Percentiles rank a stretch among this genome's conserved stretches.
These are phyloP conservation scores for Parastagonospora nodorum DNA, from an alignment of 2,329 filamentous ascomycete species.

Conservation along the genomic window DNA sequence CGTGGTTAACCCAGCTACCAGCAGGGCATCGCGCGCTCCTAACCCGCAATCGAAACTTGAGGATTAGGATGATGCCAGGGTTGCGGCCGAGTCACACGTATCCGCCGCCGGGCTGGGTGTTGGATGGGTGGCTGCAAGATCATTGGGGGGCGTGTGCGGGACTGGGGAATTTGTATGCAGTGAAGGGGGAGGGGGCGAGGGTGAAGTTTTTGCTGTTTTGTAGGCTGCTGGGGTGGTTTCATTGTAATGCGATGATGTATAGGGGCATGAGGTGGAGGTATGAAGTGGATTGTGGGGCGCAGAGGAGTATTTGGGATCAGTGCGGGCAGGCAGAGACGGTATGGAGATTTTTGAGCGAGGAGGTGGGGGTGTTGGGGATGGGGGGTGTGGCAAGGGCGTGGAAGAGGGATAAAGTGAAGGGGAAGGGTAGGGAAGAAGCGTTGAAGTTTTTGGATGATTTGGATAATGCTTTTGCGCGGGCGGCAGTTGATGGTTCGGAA, in stretches of 20 bases:
- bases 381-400: slow-evolving; percentile 7
- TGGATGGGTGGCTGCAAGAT: slow-evolving; percentile 16
- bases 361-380: slow-evolving; percentile 7
- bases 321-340: background rate
- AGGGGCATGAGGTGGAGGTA: slow-evolving; percentile 8
- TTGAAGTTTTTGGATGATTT: slow-evolving; percentile 8
- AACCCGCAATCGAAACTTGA: slow-evolving; percentile 18
- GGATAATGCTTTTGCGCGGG: slow-evolving; percentile 1
- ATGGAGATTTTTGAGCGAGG: slow-evolving; percentile 3
- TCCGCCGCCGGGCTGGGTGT: slow-evolving; percentile 17
- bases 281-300: slow-evolving; percentile 6
- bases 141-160: slow-evolving; percentile 28
- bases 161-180: slow-evolving; percentile 31
- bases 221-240: slow-evolving; percentile 23
- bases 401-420: slow-evolving; percentile 5
- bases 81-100: slow-evolving; percentile 13
- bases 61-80: slow-evolving; percentile 11
- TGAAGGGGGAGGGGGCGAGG: slow-evolving; percentile 2
- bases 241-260: background rate
- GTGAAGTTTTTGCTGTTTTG: slow-evolving; percentile 24
- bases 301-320: background rate
- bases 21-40: slow-evolving; percentile 21
- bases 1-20: slow-evolving; percentile 21
- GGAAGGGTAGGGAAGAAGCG: slow-evolving; percentile 9
- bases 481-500: background rate